Evolutionary conservation across 495 filamentous ascomycete species (phyloP), one percentile per base, ranked within the genome.

Genomic region (Xeromyces bisporus): DNA sequence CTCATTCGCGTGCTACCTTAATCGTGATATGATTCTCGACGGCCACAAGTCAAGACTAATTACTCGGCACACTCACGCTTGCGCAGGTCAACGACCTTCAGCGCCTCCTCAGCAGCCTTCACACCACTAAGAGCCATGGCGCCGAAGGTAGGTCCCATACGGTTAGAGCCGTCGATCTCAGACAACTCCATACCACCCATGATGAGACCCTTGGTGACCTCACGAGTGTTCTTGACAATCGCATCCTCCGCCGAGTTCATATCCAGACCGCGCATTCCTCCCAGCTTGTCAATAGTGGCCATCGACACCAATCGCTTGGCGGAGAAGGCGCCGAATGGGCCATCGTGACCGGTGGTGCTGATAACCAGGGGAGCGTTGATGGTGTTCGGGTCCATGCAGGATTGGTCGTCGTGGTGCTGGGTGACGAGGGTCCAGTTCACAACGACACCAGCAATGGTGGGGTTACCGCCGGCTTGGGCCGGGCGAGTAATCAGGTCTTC

Each of bases 341-440:
- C 84, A 39, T 93, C 84, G 42, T 93, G 84, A 20, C 84, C 84
- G 7, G 84, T 91, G 24, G 83, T 91, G 35, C 72, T 79, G 55
- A 93, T 77, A 39, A 89, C 61, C 34, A 93, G 50, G 2, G 83
- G 80, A 2, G 80, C 79, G 48, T 91, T 91, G 66, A 93, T 85
- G 50, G 83, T 91, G 67, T 85, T 93, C 38, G 84, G 84, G 53
- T 93, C 84, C 81, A 89, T 91, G 75, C 82, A 89, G 36, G 69
- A 77, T 60, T 89, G 82, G 57, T 86, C 81, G 51, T 85, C 80
- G 51, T 92, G 84, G 56, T 93, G 80, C 63, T 89, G 80, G 35
- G 72, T 68, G 31, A 91, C 83, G 13, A 93, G 66, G 0, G 84
- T 89, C 84, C 84, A 93, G 68, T 93, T 93, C 34, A 80, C 84